Percentiles rank a stretch among this genome's conserved stretches.
Evolutionary conservation across 345 rosid species (phyloP).

Genomic region (Barbarea vulgaris): DNA sequence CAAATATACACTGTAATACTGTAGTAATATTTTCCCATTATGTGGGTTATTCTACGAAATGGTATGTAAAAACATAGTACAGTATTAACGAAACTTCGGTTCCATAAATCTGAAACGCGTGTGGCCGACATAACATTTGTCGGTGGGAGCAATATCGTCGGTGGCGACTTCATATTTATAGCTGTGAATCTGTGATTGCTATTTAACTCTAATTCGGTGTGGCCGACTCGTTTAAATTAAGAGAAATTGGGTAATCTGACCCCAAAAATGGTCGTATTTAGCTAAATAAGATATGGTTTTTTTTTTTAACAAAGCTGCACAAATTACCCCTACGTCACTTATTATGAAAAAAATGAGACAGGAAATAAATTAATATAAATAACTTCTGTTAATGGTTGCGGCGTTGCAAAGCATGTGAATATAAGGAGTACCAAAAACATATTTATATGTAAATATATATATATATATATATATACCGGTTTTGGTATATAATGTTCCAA

Average conservation of each 20-base stretch:
- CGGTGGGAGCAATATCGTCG: constrained; percentile 40
- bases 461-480: not conserved
- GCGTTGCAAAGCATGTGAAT: constrained; percentile 38
- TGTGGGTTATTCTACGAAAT: not conserved
- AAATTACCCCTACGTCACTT: not conserved
- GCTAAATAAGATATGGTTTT: not conserved
- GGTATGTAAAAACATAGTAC: constrained; percentile 2
- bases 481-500: constrained; percentile 26
- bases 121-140: constrained; percentile 36
- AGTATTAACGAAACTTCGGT: constrained; percentile 15
- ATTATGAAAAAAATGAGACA: not conserved
- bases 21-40: not conserved
- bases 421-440: not conserved
- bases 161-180: constrained; percentile 28
- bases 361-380: not conserved
- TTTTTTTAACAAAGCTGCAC: not conserved
- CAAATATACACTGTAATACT: not conserved
- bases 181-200: not conserved
- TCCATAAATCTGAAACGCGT: constrained; percentile 8
- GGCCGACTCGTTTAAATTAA: not conserved
- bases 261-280: not conserved
- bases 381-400: constrained; percentile 10
- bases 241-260: not conserved
- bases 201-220: not conserved
- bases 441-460: not conserved